Conservation (phyloP, 1,284 basidiomycete genomes). For the Ganoderma boninense region DNA sequence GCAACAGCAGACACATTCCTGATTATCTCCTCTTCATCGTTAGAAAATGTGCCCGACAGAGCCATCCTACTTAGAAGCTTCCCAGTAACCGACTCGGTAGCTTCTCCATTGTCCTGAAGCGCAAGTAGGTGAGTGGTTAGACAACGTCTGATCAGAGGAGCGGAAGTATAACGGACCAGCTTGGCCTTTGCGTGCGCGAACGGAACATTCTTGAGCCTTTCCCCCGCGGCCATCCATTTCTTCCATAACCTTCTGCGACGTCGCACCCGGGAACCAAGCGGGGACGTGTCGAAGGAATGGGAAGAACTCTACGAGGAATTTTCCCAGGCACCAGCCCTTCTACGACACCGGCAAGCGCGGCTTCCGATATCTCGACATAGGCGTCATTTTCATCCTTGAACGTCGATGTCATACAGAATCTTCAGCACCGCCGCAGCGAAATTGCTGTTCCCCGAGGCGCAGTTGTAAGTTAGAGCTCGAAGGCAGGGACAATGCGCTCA, state of each 20-base stretch:
- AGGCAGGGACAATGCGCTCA: neutral
- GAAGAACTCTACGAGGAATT: slow-evolving; percentile 22
- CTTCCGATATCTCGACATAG: slow-evolving; percentile 19
- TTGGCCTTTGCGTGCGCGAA: neutral
- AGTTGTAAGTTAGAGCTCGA: neutral
- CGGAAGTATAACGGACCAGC: neutral
- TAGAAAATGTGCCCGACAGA: neutral
- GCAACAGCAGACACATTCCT: slow-evolving; percentile 15
- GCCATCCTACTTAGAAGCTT: neutral
- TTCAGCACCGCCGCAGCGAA: slow-evolving; percentile 18
- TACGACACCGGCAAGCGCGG: slow-evolving; percentile 10
- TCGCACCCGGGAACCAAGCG: slow-evolving; percentile 23
- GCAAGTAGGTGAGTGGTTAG: neutral
- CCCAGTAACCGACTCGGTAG: neutral
- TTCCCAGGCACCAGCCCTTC: slow-evolving; percentile 5
- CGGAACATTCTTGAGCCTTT: slow-evolving; percentile 3
- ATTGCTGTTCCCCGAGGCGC: neutral
- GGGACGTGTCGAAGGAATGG: slow-evolving; percentile 26
- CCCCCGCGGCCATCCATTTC: slow-evolving; percentile 12
- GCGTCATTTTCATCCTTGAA: slow-evolving; percentile 19
- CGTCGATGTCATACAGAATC: slow-evolving; percentile 25
- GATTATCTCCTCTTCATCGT: slow-evolving; percentile 1
- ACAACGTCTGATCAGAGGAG: neutral
- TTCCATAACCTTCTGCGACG: slow-evolving; percentile 15
- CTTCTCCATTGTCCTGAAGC: neutral